These are phyloP conservation scores for Pleurotus sapidus DNA, from an alignment of 768 basidiomycete species.

Conservation along the genomic window DNA sequence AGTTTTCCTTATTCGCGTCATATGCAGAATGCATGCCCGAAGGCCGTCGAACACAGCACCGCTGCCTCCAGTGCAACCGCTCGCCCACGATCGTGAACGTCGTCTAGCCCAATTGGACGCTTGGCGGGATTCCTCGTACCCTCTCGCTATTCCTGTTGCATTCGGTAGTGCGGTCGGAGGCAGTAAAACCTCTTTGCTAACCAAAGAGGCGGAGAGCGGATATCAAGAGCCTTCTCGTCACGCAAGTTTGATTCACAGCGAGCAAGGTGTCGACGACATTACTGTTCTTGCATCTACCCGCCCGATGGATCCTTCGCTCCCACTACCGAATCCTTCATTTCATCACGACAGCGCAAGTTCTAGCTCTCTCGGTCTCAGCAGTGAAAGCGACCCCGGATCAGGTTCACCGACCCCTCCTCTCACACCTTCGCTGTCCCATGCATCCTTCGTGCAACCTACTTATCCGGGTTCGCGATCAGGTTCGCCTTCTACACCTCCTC, in stretches of 20 bases:
- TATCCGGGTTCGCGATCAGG: slow-evolving; percentile 20
- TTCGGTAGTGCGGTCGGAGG: slow-evolving; percentile 18
- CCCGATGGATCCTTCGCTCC: slow-evolving; percentile 15
- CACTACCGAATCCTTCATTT: slow-evolving; percentile 21
- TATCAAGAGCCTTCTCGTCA: slow-evolving; percentile 12
- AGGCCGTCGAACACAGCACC: slow-evolving; percentile 34
- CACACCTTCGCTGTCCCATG: slow-evolving; percentile 5
- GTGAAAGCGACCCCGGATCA: slow-evolving; percentile 11
- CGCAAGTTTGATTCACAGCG: slow-evolving; percentile 14
- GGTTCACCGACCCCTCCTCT: slow-evolving; percentile 11
- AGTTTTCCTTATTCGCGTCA: slow-evolving; percentile 32
- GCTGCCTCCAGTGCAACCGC: slow-evolving; percentile 62
- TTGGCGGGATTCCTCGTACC: slow-evolving; percentile 14
- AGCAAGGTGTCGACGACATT: slow-evolving; percentile 15
- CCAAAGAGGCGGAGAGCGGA: slow-evolving; percentile 14
- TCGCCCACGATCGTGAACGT: slow-evolving; percentile 58
- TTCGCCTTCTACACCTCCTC: slow-evolving; percentile 36
- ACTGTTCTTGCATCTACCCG: slow-evolving; percentile 10
- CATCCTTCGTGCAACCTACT: neutral
- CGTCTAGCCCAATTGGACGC: slow-evolving; percentile 39
- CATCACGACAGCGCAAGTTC: slow-evolving; percentile 23
- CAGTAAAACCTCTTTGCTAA: slow-evolving; percentile 32
- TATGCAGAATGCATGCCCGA: slow-evolving; percentile 29
- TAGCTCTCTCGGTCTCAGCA: slow-evolving; percentile 20
- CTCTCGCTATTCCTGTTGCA: slow-evolving; percentile 19